These are phyloP conservation scores for Trichoderma orchidacearum DNA, from an alignment of 495 filamentous ascomycete species.

Conservation along the genomic window DNA sequence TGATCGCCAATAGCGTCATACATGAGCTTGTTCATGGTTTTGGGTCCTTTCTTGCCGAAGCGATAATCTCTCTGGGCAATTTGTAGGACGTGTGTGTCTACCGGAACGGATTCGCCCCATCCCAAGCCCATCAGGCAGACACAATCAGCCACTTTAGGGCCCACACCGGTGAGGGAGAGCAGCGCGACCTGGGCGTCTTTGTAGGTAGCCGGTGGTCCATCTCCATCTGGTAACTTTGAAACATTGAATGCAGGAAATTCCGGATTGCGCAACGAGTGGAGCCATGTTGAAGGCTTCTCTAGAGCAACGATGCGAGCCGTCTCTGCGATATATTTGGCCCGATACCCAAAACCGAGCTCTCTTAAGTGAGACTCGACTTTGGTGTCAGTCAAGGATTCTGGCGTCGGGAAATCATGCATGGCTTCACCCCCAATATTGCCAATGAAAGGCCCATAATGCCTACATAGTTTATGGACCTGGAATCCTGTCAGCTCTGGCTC, in stretches of 20 bases:
- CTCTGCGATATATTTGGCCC: slow-evolving; percentile 78
- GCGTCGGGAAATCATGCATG: slow-evolving; percentile 80
- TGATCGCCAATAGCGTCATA: slow-evolving; percentile 85
- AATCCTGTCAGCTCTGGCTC: not conserved
- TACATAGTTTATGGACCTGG: slow-evolving; percentile 72
- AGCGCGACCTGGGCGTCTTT: slow-evolving; percentile 69
- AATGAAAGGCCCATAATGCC: slow-evolving; percentile 67
- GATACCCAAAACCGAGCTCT: slow-evolving; percentile 83
- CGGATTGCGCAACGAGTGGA: slow-evolving; percentile 61
- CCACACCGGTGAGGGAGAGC: slow-evolving; percentile 69
- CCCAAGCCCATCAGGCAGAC: slow-evolving; percentile 93
- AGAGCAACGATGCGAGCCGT: slow-evolving; percentile 64
- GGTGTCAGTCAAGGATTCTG: slow-evolving; percentile 51
- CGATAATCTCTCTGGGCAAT: slow-evolving; percentile 93
- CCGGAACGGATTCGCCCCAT: slow-evolving; percentile 90
- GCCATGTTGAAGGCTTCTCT: slow-evolving; percentile 58
- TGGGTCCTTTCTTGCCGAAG: slow-evolving; percentile 71
- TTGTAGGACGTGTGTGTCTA: slow-evolving; percentile 98
- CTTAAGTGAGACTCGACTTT: slow-evolving; percentile 67
- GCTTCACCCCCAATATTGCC: slow-evolving; percentile 51
- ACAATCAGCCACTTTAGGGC: slow-evolving; percentile 94
- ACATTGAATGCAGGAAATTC: slow-evolving; percentile 41
- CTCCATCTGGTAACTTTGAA: not conserved
- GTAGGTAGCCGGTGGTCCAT: slow-evolving; percentile 33
- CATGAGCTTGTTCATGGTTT: slow-evolving; percentile 73